These are phyloP conservation scores for Picochlorum sp. DNA, from an alignment of 139 green algal genomes.

Conservation along the genomic window DNA sequence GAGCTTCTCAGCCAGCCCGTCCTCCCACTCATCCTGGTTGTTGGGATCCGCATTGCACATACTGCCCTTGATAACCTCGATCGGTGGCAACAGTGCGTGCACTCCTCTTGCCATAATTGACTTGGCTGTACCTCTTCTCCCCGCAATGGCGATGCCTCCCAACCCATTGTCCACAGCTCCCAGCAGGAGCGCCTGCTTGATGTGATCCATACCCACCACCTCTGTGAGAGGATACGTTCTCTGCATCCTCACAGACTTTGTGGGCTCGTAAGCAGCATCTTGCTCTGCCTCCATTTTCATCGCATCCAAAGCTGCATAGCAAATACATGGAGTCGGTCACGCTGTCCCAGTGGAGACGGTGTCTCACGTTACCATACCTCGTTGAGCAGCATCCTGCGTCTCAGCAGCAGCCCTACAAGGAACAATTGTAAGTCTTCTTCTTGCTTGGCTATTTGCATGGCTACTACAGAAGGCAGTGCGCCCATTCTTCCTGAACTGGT, in stretches of 20 bases:
- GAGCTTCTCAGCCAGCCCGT: conserved; percentile 62
- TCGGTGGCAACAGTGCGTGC: conserved; percentile 91
- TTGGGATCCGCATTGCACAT: conserved; percentile 92
- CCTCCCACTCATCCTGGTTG: conserved; percentile 76
- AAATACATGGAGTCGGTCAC: background rate
- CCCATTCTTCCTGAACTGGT: too few species aligned
- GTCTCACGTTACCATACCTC: too few species aligned
- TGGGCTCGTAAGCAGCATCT: conserved; percentile 9
- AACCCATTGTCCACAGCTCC: conserved; percentile 86
- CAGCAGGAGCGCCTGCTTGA: conserved; percentile 95
- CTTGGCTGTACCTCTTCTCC: conserved; percentile 88
- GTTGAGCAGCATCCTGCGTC: too few species aligned
- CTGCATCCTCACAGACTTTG: conserved; percentile 23
- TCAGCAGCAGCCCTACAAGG: too few species aligned
- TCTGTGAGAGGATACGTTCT: conserved; percentile 71
- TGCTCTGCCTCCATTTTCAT: conserved; percentile 18
- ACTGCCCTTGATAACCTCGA: conserved; percentile 88
- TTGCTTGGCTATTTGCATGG: too few species aligned
- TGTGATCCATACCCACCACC: conserved; percentile 85
- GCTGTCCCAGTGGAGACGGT: too few species aligned
- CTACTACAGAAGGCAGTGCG: too few species aligned
- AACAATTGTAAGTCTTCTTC: too few species aligned
- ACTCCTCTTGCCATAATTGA: conserved; percentile 95
- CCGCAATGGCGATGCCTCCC: conserved; percentile 91
- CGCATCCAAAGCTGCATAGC: conserved; percentile 14